These are phyloP conservation scores for Coemansia sp. DNA, from an alignment of 192 early-diverging fungal genomes.

Conservation along the genomic window DNA sequence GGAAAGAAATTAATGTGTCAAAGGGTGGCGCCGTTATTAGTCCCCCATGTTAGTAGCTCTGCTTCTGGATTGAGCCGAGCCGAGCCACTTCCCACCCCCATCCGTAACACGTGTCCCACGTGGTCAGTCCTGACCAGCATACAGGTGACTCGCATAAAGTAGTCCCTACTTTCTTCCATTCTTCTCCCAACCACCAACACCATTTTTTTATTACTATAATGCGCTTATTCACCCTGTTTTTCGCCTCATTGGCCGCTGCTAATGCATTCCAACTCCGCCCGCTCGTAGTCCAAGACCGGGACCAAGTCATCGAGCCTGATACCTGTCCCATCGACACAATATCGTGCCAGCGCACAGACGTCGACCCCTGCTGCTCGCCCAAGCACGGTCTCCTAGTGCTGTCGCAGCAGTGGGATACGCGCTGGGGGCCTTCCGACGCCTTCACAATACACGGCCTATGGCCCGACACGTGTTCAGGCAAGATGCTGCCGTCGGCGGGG, in stretches of 20 bases:
- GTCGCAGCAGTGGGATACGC: slow-evolving; percentile 59
- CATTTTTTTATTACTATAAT: neutral
- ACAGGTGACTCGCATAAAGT: neutral
- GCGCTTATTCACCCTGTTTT: neutral
- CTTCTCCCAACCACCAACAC: neutral
- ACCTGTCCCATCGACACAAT: slow-evolving; percentile 46
- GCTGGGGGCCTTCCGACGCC: slow-evolving; percentile 57
- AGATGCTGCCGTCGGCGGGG: slow-evolving; percentile 48
- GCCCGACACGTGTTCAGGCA: slow-evolving; percentile 68
- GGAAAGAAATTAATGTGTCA: neutral
- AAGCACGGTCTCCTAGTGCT: slow-evolving; percentile 48
- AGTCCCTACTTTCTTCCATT: neutral
- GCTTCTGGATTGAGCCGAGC: slow-evolving; percentile 3
- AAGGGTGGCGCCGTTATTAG: neutral
- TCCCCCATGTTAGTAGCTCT: neutral
- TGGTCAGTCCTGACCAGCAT: neutral
- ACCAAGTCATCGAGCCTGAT: neutral
- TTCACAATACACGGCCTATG: slow-evolving; percentile 81
- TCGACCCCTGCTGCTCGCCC: slow-evolving; percentile 54
- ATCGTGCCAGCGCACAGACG: slow-evolving; percentile 32
- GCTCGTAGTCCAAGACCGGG: neutral
- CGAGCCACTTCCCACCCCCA: neutral
- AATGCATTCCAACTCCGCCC: slow-evolving; percentile 3
- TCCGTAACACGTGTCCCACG: neutral
- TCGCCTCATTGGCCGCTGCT: neutral